Base-by-base conservation (phyloP, 208 protist genomes). In the Trypanosoma boissoni region DNA sequence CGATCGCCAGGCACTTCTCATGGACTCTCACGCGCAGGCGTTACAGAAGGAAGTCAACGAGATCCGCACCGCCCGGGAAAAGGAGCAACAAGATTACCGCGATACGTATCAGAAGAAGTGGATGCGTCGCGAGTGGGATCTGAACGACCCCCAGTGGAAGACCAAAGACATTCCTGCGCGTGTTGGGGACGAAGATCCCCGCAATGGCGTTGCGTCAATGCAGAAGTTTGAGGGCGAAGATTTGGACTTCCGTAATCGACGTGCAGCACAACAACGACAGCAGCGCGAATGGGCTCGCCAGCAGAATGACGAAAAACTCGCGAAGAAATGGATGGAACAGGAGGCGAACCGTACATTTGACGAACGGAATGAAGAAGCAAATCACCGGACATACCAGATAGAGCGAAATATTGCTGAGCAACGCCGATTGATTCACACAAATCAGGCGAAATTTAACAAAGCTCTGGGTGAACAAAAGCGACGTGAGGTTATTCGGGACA, bases 141-240 rank as follows among this genome's bases (percentile, higher is more conserved):
- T 97, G 34, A 95, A 96, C 60, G 88, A 97, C 74, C 84, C 86
- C 9, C 52, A 81, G 41, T 76, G 70, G 29, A 83, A 80, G 48
- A 54, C 68, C 21, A 94, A 91, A 64, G 90, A 95, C 26, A 58
- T 96, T 27, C 93, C 93, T 10, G 76, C 83, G 12, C 85, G 91
- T 53, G 79, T 97, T 27, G 70, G 80, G 39, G 91, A 96, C 69
- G 73, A 94, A 50, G 94, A 97, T 72, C 88, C 90, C 0, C 84
- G 91, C 41, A 93, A 78, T 63, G 85, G 86, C 20, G 59, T 82
- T 24, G 82, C 87, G 21, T 88, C 78, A 18, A 48, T 95, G 42
- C 93, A 97, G 69, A 91, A 88, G 60, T 94, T 97, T 58, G 82
- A 95, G 44, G 94, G 94, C 24, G 94, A 97, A 69, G 91, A 97